phyloP scores from a whole-genome alignment of 1,284 basidiomycete genomes.

The Microbotryomycetes sp. region DNA sequence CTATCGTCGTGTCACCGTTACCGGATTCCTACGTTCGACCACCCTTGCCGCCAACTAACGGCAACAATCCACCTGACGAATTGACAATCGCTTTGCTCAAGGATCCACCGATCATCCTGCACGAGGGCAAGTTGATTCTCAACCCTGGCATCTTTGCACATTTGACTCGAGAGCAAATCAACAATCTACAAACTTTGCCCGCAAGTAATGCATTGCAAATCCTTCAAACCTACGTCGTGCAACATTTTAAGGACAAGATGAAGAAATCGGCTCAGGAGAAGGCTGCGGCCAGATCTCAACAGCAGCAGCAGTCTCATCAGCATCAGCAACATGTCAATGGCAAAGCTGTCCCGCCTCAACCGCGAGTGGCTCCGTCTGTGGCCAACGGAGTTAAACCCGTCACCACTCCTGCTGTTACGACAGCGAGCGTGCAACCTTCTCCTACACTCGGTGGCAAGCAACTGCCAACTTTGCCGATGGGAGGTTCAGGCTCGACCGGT shows the following conservation, averaged over 20 bases:
- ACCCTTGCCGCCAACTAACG: conserved; percentile 40
- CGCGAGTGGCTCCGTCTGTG: too few relatives aligned
- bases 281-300: conserved; percentile 9
- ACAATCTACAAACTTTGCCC: conserved; percentile 69
- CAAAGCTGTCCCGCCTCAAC: background rate
- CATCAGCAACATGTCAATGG: background rate
- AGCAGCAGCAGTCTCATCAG: conserved; percentile 3
- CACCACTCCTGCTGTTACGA: too few relatives aligned
- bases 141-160: conserved; percentile 77
- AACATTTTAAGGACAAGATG: conserved; percentile 72
- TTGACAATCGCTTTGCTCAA: conserved; percentile 42
- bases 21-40: conserved; percentile 45
- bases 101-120: conserved; percentile 69
- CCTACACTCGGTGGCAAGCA: too few relatives aligned
- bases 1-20: conserved; percentile 56
- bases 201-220: conserved; percentile 75
- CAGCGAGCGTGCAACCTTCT: too few relatives aligned
- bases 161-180: conserved; percentile 64
- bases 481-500: too few relatives aligned
- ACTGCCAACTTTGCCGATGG: too few relatives aligned
- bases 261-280: conserved; percentile 36
- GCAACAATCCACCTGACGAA: conserved; percentile 35
- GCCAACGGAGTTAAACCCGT: too few relatives aligned
- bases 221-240: conserved; percentile 74
- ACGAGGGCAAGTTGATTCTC: conserved; percentile 74